phyloP scores from a whole-genome alignment of 805 yeast species.

The Starmerella scarabaei region DNA sequence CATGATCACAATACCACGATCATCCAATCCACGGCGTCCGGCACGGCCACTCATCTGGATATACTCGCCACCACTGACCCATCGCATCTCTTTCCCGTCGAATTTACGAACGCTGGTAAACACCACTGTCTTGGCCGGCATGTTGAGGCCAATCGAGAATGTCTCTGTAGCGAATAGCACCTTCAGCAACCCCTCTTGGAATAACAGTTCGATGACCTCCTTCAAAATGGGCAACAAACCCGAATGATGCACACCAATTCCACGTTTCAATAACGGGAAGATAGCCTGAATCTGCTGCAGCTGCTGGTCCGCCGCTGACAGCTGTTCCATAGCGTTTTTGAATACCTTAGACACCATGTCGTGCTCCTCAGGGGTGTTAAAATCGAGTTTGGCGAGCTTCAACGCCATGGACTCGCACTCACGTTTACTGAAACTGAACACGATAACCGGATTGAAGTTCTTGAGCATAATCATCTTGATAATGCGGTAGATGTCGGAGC shows the following conservation, averaged over 20 bases:
- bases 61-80: slow-evolving; percentile 99
- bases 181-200: slow-evolving; percentile 91
- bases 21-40: slow-evolving; percentile 98
- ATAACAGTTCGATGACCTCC: slow-evolving; percentile 88
- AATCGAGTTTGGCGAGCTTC: slow-evolving; percentile 91
- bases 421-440: slow-evolving; percentile 92
- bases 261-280: slow-evolving; percentile 77
- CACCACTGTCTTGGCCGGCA: slow-evolving; percentile 99
- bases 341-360: slow-evolving; percentile 82
- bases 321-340: slow-evolving; percentile 72
- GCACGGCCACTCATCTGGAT: slow-evolving; percentile 99
- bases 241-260: slow-evolving; percentile 97
- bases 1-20: slow-evolving; percentile 97
- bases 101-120: slow-evolving; percentile 95
- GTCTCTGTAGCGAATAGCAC: slow-evolving; percentile 97
- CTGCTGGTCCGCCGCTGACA: slow-evolving; percentile 83
- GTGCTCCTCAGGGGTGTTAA: slow-evolving; percentile 87
- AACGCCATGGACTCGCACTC: slow-evolving; percentile 92
- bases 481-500: slow-evolving; percentile 89
- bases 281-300: slow-evolving; percentile 90
- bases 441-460: slow-evolving; percentile 94
- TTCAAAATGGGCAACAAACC: slow-evolving; percentile 87
- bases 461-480: slow-evolving; percentile 97
- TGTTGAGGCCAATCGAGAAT: slow-evolving; percentile 92
- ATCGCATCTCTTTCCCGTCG: slow-evolving; percentile 95